Conservation (phyloP, 1,284 basidiomycete species). For the Cutaneotrichosporon sp. region DNA sequence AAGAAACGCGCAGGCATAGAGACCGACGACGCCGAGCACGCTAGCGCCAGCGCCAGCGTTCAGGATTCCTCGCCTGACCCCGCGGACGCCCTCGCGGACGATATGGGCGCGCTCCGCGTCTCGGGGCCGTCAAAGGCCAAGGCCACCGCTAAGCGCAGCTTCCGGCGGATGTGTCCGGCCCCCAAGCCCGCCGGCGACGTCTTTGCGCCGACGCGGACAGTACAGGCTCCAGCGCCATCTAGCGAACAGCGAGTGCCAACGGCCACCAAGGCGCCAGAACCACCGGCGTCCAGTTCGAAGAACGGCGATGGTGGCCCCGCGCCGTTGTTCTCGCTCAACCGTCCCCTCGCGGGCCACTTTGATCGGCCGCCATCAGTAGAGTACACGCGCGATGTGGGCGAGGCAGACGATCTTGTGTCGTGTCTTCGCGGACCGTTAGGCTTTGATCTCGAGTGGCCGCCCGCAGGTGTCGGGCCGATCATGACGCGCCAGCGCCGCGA, state of each 20-base stretch:
- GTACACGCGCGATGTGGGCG: slow-evolving; percentile 31
- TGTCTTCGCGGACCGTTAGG: slow-evolving; percentile 36
- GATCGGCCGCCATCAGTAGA: slow-evolving; percentile 20
- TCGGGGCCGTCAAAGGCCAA: neutral
- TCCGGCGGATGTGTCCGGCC: too few species aligned
- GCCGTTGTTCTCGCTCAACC: slow-evolving; percentile 25
- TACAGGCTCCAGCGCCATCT: neutral
- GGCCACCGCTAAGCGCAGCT: neutral
- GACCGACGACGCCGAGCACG: too few species aligned
- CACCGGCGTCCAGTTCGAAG: neutral
- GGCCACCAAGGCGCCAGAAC: neutral
- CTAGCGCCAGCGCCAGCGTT: too few species aligned
- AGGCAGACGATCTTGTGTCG: slow-evolving; percentile 33
- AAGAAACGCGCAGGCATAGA: neutral
- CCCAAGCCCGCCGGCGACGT: neutral
- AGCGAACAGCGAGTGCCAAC: neutral
- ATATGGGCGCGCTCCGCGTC: too few species aligned
- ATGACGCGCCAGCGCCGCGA: neutral
- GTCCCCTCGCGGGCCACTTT: slow-evolving; percentile 6
- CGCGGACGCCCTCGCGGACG: neutral
- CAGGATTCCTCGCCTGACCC: neutral
- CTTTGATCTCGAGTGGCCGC: slow-evolving; percentile 45
- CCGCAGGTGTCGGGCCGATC: slow-evolving; percentile 12
- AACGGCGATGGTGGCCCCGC: neutral
- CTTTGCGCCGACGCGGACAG: neutral